Conservation (phyloP, 179 eudicot genomes). For the Dionaea muscipula region DNA sequence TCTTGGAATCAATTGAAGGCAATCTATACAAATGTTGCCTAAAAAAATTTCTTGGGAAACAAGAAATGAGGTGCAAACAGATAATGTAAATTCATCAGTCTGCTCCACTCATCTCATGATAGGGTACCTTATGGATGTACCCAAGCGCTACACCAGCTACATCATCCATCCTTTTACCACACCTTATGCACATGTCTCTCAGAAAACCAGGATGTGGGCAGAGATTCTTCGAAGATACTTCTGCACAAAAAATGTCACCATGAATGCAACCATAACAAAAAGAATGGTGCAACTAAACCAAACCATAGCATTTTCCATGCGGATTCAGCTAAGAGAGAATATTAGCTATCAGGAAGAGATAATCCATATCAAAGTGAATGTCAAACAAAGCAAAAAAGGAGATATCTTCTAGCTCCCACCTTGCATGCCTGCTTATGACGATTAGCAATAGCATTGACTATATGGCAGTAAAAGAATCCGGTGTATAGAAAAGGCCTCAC, state of each 20-base stretch:
- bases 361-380: neutral
- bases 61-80: neutral
- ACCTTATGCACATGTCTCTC: conserved; percentile 46
- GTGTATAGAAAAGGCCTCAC: no score
- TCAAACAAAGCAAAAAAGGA: neutral
- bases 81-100: neutral
- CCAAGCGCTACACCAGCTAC: conserved; percentile 49
- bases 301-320: no score
- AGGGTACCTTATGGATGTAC: conserved; percentile 56
- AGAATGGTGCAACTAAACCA: neutral
- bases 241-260: conserved; percentile 17
- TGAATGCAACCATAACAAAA: neutral
- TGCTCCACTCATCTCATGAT: neutral
- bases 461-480: no score
- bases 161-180: conserved; percentile 45
- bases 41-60: neutral
- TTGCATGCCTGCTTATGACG: no score
- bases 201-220: conserved; percentile 58
- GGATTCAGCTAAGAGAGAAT: no score
- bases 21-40: neutral
- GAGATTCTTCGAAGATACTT: conserved; percentile 12
- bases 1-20: neutral
- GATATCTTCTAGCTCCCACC: no score
- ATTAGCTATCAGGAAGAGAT: no score
- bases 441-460: no score